A percentile compares a stretch with the other conserved stretches of the same genome.
Conservation (phyloP, 768 basidiomycete genomes). For the Russula ochroleuca region DNA sequence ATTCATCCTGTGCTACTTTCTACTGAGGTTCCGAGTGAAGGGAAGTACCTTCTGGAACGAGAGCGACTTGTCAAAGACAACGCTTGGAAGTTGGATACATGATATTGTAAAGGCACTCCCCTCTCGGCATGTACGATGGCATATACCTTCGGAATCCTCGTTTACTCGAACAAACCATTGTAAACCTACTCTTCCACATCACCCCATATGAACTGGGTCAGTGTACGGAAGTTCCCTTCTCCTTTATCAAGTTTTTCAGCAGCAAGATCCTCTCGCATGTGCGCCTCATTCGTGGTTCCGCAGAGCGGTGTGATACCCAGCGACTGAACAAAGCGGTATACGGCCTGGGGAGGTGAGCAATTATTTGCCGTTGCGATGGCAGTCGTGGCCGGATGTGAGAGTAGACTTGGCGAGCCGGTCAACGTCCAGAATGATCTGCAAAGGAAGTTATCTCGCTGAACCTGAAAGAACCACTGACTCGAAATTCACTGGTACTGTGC, state of each 20-base stretch:
- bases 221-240: slow-evolving; percentile 31
- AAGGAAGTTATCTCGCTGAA: background rate
- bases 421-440: slow-evolving; percentile 84
- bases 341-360: slow-evolving; percentile 58
- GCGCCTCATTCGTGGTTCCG: slow-evolving; percentile 62
- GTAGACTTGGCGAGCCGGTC: slow-evolving; percentile 64
- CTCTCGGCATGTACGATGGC: background rate
- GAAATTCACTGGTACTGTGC: slow-evolving; percentile 66
- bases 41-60: slow-evolving; percentile 76
- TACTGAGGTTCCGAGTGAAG: slow-evolving; percentile 36
- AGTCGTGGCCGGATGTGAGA: slow-evolving; percentile 46
- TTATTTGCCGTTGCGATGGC: slow-evolving; percentile 44
- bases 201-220: slow-evolving; percentile 35
- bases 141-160: background rate
- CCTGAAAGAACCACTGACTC: background rate
- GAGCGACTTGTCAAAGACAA: slow-evolving; percentile 82
- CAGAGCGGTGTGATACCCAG: slow-evolving; percentile 67
- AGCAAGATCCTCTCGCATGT: slow-evolving; percentile 64
- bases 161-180: background rate
- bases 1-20: background rate
- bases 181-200: slow-evolving; percentile 7
- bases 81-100: slow-evolving; percentile 62
- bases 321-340: slow-evolving; percentile 66
- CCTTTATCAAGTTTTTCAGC: slow-evolving; percentile 39
- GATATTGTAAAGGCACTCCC: background rate